These are phyloP conservation scores for Cytidiella melzeri DNA, from an alignment of 768 basidiomycete species.

Conservation along the genomic window DNA sequence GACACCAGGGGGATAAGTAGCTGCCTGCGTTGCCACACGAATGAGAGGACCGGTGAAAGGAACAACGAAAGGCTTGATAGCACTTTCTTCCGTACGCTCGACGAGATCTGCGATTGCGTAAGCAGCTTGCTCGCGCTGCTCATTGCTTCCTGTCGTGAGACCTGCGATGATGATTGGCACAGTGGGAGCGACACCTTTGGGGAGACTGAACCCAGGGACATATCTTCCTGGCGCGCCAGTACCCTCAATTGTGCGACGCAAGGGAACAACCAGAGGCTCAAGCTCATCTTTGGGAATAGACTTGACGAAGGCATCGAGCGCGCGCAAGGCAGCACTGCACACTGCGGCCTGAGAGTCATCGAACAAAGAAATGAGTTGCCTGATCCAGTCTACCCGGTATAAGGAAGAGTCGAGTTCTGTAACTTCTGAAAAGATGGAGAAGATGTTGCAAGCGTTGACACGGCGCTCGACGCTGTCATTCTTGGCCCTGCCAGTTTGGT, in stretches of 20 bases:
- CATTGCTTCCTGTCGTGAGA: conserved; percentile 90
- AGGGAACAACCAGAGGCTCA: conserved; percentile 83
- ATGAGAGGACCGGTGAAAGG: conserved; percentile 95
- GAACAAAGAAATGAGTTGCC: conserved; percentile 76
- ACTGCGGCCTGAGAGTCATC: conserved; percentile 75
- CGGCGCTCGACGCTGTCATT: conserved; percentile 63
- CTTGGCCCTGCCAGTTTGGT: conserved; percentile 57
- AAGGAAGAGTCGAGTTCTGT: conserved; percentile 76
- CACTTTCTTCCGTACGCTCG: conserved; percentile 72
- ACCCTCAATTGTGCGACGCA: conserved; percentile 82
- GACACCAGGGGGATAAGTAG: conserved; percentile 86
- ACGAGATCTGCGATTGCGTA: conserved; percentile 96
- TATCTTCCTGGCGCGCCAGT: conserved; percentile 69
- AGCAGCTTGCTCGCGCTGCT: conserved; percentile 91
- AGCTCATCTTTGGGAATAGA: conserved; percentile 89
- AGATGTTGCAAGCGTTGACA: conserved; percentile 71
- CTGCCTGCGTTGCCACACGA: conserved; percentile 86
- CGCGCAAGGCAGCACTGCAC: conserved; percentile 75
- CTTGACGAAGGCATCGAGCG: conserved; percentile 85
- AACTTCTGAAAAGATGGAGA: conserved; percentile 78
- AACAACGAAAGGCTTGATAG: conserved; percentile 94
- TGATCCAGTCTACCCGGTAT: conserved; percentile 92
- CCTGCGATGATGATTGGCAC: conserved; percentile 90
- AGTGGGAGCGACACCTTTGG: conserved; percentile 77
- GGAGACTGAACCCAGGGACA: conserved; percentile 82